Percentiles rank a stretch among this genome's conserved stretches.
These are phyloP conservation scores for Solanum lycopersicoides DNA, from an alignment of 257 asterid genomes.

Conservation along the genomic window DNA sequence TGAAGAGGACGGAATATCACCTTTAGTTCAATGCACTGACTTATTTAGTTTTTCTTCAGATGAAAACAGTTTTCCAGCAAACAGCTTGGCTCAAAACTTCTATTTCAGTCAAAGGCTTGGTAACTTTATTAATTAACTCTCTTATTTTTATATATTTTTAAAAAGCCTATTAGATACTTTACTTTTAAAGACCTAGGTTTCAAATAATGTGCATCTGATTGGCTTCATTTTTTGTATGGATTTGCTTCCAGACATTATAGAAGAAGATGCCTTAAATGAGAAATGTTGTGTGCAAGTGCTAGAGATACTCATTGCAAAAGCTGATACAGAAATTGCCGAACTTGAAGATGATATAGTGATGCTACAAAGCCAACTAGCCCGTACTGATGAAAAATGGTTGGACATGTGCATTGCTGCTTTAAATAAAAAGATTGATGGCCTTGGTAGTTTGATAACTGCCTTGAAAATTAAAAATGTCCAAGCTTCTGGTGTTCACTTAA, in stretches of 20 bases:
- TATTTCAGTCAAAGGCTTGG: conserved; percentile 1
- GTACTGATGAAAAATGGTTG: conserved; percentile 36
- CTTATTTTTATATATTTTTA: neutral
- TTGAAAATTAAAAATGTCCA: conserved; percentile 12
- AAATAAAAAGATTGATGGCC: conserved; percentile 23
- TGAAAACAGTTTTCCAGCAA: neutral
- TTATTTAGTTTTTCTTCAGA: neutral
- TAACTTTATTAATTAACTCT: neutral
- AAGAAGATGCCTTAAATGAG: conserved; percentile 50
- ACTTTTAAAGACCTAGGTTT: neutral
- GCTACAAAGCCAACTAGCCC: conserved; percentile 30
- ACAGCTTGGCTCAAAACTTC: neutral
- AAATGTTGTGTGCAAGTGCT: conserved; percentile 40
- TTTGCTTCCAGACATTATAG: conserved; percentile 32
- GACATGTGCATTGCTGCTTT: conserved; percentile 18
- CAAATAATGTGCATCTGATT: neutral
- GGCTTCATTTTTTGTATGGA: neutral
- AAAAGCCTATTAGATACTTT: neutral
- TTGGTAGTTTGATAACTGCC: conserved; percentile 14
- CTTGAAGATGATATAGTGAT: conserved; percentile 42
- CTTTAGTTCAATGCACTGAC: neutral
- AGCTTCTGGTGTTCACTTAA: conserved; percentile 4
- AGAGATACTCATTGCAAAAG: conserved; percentile 29
- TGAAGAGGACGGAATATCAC: neutral
- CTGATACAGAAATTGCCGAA: conserved; percentile 34